A percentile compares a stretch with the other conserved stretches of the same genome.
These are phyloP conservation scores for Phytophthora pluvialis DNA, from an alignment of 352 stramenopile genomes.

Conservation along the genomic window DNA sequence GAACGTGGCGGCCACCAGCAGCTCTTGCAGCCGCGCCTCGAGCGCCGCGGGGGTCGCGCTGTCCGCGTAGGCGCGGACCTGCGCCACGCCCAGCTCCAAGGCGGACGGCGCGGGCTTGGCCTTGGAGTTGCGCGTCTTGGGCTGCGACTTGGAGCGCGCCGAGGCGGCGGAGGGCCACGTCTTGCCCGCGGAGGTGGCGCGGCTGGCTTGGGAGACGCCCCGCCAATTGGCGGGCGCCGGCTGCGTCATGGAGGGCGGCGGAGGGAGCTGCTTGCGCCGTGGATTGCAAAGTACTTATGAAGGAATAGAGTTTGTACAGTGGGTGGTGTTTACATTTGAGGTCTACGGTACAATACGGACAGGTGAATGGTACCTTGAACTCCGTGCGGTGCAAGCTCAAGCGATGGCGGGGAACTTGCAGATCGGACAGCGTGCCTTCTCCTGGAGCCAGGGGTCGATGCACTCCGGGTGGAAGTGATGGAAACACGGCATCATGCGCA, in stretches of 20 bases:
- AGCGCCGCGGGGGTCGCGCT: slow-evolving; percentile 56
- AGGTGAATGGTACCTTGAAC: too few relatives aligned
- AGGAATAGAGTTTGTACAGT: slow-evolving; percentile 1
- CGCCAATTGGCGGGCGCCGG: slow-evolving; percentile 45
- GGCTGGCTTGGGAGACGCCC: slow-evolving; percentile 24
- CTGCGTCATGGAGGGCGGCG: slow-evolving; percentile 35
- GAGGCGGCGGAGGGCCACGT: slow-evolving; percentile 10
- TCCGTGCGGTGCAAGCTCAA: slow-evolving; percentile 20
- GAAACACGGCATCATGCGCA: slow-evolving; percentile 81
- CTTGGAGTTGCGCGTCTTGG: slow-evolving; percentile 56
- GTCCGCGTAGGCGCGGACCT: slow-evolving; percentile 36
- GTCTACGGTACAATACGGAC: slow-evolving; percentile 21
- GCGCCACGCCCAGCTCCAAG: slow-evolving; percentile 46
- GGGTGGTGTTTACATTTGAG: slow-evolving; percentile 11
- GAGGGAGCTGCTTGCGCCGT: not conserved
- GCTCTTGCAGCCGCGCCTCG: slow-evolving; percentile 59
- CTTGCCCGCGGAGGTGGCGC: slow-evolving; percentile 20
- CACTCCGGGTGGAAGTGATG: slow-evolving; percentile 77
- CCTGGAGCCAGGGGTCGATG: slow-evolving; percentile 81
- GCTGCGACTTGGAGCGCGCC: slow-evolving; percentile 55
- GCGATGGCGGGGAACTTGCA: slow-evolving; percentile 81
- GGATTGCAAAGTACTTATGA: too few relatives aligned
- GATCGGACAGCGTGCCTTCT: slow-evolving; percentile 75
- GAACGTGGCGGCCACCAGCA: slow-evolving; percentile 55
- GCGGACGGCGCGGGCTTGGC: slow-evolving; percentile 23